Base-by-base conservation (phyloP, 2,329 filamentous ascomycete genomes). In the Fusarium sp. region DNA sequence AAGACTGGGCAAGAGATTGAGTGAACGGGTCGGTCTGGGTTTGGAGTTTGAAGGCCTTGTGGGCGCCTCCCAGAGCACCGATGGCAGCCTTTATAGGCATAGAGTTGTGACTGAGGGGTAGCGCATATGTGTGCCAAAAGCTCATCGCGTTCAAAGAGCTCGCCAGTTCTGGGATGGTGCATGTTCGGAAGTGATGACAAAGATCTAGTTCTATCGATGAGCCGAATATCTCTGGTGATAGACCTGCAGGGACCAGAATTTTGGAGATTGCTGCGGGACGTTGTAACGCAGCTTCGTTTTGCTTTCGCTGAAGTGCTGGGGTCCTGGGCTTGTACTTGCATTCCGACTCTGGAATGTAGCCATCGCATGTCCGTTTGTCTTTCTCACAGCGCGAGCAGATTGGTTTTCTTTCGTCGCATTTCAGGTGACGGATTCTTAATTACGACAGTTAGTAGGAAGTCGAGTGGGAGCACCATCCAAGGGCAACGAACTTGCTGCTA, bases 341-440 rank as follows among this genome's bases (percentile, higher is more conserved):
- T 0, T 52, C 40, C 2, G 15, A 1, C 3, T 46, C 5, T 37
- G 35, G 35, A n/a, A 37, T 37, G 19, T 67, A 67, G 7, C 64
- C 64, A 20, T 67, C 64, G 5, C 64, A 67, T 7, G 6, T 39
- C 5, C 56, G 15, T 13, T 46, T 32, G 17, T 67, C 64, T 3
- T 67, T 67, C 8, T 51, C 20, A 8, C 64, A 67, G 1, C 62
- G 53, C 4, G 45, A 49, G 3, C 64, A 67, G 2, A 19, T 45
- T 3, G 64, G 64, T 14, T 44, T 67, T 22, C 50, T 60, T 15
- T 67, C 64, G 8, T 67, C 64, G 9, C 64, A 67, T 10, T 67
- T 67, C 11, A 67, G 49, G 15, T 67, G 64, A 0, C 64, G 62
- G 4, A 67, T 67, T 39, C 64, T 67, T 1, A 2, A 26, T 4